Percentiles rank a stretch among this genome's conserved stretches.
Evolutionary conservation across 768 basidiomycete species (phyloP).

Genomic region (Tylopilus sp.): DNA sequence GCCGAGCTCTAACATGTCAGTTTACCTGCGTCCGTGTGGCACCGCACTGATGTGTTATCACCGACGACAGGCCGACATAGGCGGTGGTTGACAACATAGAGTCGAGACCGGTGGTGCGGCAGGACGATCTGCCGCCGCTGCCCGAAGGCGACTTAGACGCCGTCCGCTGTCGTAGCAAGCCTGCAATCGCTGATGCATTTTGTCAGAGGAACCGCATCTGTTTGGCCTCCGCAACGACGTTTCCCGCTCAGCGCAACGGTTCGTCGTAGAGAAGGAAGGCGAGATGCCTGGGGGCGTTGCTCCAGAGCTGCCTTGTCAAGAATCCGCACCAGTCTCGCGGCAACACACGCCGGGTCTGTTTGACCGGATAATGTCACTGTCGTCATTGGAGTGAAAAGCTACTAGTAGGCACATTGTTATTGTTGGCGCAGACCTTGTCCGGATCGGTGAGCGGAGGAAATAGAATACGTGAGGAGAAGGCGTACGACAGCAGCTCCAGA

Average conservation of each 20-base stretch:
- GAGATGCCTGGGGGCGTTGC: slow-evolving; percentile 74
- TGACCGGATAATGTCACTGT: slow-evolving; percentile 34
- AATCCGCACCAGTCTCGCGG: slow-evolving; percentile 28
- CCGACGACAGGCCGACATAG: slow-evolving; percentile 52
- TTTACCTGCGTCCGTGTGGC: not conserved
- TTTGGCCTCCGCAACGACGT: slow-evolving; percentile 44
- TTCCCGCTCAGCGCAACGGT: slow-evolving; percentile 43
- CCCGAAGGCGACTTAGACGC: slow-evolving; percentile 36
- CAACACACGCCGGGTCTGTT: slow-evolving; percentile 25
- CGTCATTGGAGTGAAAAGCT: slow-evolving; percentile 30
- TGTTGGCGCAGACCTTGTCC: slow-evolving; percentile 70
- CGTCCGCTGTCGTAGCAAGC: not conserved
- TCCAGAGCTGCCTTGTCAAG: slow-evolving; percentile 15
- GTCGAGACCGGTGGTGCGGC: slow-evolving; percentile 82
- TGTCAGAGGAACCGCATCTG: slow-evolving; percentile 35
- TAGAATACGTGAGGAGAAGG: not conserved
- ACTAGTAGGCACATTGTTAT: slow-evolving; percentile 81
- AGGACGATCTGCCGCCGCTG: slow-evolving; percentile 66
- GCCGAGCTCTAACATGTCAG: slow-evolving; percentile 62
- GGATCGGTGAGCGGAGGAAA: not conserved
- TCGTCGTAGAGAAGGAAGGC: slow-evolving; percentile 70
- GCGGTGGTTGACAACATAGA: slow-evolving; percentile 56
- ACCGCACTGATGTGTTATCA: slow-evolving; percentile 38
- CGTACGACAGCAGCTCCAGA: slow-evolving; percentile 78
- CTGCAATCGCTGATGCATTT: slow-evolving; percentile 22